Percentiles rank a stretch among this genome's conserved stretches.
phyloP scores from a whole-genome alignment of 768 basidiomycete genomes.

The Russula olivacea region DNA sequence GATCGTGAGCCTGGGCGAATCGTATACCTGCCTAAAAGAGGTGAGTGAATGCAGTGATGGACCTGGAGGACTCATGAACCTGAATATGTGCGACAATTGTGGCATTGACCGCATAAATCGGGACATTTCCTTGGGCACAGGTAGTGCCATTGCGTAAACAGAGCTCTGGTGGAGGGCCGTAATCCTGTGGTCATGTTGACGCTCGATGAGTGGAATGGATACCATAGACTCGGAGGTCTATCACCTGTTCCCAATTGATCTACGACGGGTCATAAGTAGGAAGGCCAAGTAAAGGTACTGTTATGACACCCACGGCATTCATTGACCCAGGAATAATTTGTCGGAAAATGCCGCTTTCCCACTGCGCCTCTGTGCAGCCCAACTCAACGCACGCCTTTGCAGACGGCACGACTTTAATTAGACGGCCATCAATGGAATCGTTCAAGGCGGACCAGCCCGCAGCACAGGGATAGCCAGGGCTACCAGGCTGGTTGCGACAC shows the following conservation, averaged over 20 bases:
- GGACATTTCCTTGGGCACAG: constrained; percentile 22
- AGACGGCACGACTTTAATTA: constrained; percentile 18
- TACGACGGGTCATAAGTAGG: not conserved
- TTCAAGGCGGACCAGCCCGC: constrained; percentile 20
- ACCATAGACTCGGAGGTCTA: not conserved
- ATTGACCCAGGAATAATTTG: constrained; percentile 21
- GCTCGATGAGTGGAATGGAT: not conserved
- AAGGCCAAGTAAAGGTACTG: not conserved
- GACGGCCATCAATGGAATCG: constrained; percentile 10
- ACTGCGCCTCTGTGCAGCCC: constrained; percentile 19
- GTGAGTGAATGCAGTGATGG: not conserved
- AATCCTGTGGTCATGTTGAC: constrained; percentile 2
- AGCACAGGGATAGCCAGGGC: constrained; percentile 13
- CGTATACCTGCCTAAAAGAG: constrained; percentile 29
- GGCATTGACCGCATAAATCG: constrained; percentile 23
- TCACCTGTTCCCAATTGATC: constrained; percentile 26
- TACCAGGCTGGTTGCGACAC: constrained; percentile 25
- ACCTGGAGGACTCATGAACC: not conserved
- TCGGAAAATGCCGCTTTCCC: constrained; percentile 20
- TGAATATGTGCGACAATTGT: constrained; percentile 17
- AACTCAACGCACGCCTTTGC: constrained; percentile 10
- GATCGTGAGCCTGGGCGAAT: constrained; percentile 30
- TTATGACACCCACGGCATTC: constrained; percentile 15
- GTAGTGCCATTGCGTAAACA: constrained; percentile 17
- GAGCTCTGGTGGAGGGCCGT: constrained; percentile 9